phyloP scores from a whole-genome alignment of 2,329 filamentous ascomycete species.

The Stagonosporopsis vannaccii region DNA sequence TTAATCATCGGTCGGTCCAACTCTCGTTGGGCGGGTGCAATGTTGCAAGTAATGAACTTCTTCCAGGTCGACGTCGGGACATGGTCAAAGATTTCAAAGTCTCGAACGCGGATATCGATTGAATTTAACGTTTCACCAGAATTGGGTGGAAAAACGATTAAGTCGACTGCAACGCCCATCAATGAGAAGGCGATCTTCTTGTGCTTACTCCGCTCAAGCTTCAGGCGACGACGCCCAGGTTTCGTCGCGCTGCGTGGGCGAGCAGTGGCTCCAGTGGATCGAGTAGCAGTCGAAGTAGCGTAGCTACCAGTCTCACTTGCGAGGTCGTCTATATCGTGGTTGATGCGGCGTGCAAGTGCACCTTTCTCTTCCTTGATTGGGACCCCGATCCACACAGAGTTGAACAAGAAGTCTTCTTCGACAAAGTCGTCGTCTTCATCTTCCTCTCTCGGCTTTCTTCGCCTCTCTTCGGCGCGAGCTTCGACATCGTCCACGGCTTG shows the following conservation, averaged over 20 bases:
- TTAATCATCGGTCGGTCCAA: slow-evolving; percentile 89
- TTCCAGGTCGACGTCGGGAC: slow-evolving; percentile 96
- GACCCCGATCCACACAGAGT: slow-evolving; percentile 97
- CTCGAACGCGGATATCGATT: slow-evolving; percentile 80
- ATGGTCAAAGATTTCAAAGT: slow-evolving; percentile 92
- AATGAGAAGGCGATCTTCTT: slow-evolving; percentile 98
- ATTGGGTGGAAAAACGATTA: slow-evolving; percentile 79
- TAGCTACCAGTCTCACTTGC: slow-evolving; percentile 90
- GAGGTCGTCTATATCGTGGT: slow-evolving; percentile 84
- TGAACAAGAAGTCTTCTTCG: slow-evolving; percentile 97
- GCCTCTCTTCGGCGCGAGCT: slow-evolving; percentile 77
- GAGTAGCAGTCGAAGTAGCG: slow-evolving; percentile 66
- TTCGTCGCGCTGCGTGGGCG: slow-evolving; percentile 54
- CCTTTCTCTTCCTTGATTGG: slow-evolving; percentile 84
- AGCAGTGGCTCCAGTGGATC: slow-evolving; percentile 42
- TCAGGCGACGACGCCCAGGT: slow-evolving; percentile 63
- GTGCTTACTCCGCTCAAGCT: slow-evolving; percentile 81
- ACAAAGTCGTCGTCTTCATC: slow-evolving; percentile 65
- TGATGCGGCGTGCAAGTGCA: slow-evolving; percentile 83
- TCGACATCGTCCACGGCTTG: slow-evolving; percentile 91
- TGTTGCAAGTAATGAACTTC: slow-evolving; percentile 94
- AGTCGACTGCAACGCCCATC: slow-evolving; percentile 80
- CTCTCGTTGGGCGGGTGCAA: slow-evolving; percentile 85
- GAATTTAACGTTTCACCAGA: slow-evolving; percentile 86
- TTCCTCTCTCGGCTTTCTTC: slow-evolving; percentile 67